Evolutionary conservation across 2,329 filamentous ascomycete species (phyloP).

Genomic region (Lasiodiplodia citricola): DNA sequence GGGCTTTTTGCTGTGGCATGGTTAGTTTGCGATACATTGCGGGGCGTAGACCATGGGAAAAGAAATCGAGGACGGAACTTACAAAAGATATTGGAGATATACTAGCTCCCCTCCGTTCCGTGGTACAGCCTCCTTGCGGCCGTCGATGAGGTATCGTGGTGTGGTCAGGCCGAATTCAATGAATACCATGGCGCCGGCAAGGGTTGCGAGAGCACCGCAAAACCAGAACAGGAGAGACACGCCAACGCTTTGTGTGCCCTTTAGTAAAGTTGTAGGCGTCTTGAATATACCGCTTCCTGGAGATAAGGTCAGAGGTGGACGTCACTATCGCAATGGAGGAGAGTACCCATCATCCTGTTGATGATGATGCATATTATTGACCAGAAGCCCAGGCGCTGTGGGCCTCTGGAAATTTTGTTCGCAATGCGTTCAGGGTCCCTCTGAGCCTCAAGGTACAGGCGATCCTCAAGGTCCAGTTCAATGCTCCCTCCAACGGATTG

Average conservation of each 20-base stretch:
- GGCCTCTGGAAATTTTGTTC: slow-evolving; percentile 29
- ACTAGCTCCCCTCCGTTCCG: slow-evolving; percentile 35
- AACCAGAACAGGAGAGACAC: slow-evolving; percentile 32
- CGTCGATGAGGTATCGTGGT: slow-evolving; percentile 32
- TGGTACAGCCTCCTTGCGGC: slow-evolving; percentile 29
- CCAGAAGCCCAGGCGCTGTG: slow-evolving; percentile 29
- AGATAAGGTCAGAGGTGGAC: neutral
- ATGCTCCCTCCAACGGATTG: slow-evolving; percentile 25
- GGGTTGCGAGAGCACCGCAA: slow-evolving; percentile 28
- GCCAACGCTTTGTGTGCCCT: slow-evolving; percentile 31
- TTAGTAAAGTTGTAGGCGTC: slow-evolving; percentile 31
- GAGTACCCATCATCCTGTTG: slow-evolving; percentile 30
- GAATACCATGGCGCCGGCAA: slow-evolving; percentile 30
- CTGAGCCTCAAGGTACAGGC: slow-evolving; percentile 25
- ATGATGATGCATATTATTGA: slow-evolving; percentile 29
- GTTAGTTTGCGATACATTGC: neutral
- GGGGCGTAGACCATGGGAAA: neutral
- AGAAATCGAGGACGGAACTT: neutral
- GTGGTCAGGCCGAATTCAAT: slow-evolving; percentile 34
- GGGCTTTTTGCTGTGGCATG: slow-evolving; percentile 34
- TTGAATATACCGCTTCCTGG: slow-evolving; percentile 30
- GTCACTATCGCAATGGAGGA: neutral
- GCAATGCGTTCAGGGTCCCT: slow-evolving; percentile 28
- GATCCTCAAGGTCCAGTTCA: slow-evolving; percentile 26
- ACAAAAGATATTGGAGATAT: slow-evolving; percentile 53